These are phyloP conservation scores for Bruguiera gymnorhiza DNA, from an alignment of 345 rosid genomes.

Conservation along the genomic window DNA sequence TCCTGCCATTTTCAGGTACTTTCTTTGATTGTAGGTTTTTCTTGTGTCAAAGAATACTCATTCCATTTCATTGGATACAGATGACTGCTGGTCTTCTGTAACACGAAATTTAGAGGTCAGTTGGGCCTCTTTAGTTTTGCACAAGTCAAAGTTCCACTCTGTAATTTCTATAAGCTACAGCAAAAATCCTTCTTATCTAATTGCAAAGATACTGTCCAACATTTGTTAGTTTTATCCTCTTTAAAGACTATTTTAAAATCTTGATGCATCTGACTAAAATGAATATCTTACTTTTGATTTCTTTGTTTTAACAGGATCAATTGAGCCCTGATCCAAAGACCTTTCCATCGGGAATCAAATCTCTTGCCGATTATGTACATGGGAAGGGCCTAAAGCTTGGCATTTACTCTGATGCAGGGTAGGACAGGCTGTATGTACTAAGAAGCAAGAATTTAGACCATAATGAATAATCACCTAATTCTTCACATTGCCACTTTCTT, in stretches of 20 bases:
- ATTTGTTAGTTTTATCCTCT: too few species aligned
- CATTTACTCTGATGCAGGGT: conserved; percentile 99
- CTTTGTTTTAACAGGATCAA: conserved; percentile 55
- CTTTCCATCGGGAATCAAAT: conserved; percentile 87
- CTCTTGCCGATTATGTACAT: conserved; percentile 82
- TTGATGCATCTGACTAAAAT: not conserved
- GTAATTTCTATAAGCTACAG: not conserved
- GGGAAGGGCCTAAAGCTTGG: conserved; percentile 91
- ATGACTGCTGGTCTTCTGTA: conserved; percentile 89
- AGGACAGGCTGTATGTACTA: conserved; percentile 30
- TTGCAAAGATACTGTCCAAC: too few species aligned
- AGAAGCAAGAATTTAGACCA: conserved; percentile 21
- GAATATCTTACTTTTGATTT: conserved; percentile 13
- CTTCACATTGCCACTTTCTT: conserved; percentile 7
- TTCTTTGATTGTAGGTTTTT: conserved; percentile 12
- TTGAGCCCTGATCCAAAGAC: conserved; percentile 70
- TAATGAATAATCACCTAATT: conserved; percentile 7
- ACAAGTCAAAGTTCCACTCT: not conserved
- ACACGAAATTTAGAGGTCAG: conserved; percentile 60
- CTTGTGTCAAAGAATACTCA: conserved; percentile 17
- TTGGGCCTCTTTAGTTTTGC: not conserved
- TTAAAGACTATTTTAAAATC: too few species aligned
- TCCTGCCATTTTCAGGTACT: conserved; percentile 8
- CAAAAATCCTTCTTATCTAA: not conserved
- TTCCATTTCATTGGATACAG: conserved; percentile 41